Percentiles rank a stretch among this genome's conserved stretches.
These are phyloP conservation scores for Mortierella sp. DNA, from an alignment of 371 early-diverging fungal genomes.

Conservation along the genomic window DNA sequence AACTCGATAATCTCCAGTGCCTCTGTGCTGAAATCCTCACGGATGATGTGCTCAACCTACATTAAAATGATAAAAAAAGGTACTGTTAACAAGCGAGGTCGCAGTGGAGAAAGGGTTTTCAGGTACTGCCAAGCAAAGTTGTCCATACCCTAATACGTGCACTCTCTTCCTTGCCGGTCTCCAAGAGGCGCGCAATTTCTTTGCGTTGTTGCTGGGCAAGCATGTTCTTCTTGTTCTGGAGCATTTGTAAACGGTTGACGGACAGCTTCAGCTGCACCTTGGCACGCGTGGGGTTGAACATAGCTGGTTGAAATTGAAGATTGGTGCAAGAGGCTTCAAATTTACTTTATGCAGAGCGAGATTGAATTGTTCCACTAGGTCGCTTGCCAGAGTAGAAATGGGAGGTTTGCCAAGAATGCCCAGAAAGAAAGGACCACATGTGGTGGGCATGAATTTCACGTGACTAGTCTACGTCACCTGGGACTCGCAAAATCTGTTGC, in stretches of 20 bases:
- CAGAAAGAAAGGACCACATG: not conserved
- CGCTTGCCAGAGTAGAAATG: not conserved
- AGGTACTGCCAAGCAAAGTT: not conserved
- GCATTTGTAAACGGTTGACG: constrained; percentile 86
- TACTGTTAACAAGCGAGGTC: not conserved
- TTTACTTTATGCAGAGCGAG: not conserved
- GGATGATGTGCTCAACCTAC: constrained; percentile 89
- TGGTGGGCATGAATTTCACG: not conserved
- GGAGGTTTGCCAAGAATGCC: too few relatives aligned
- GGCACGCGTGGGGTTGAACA: constrained; percentile 74
- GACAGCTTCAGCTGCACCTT: constrained; percentile 92
- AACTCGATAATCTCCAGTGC: constrained; percentile 93
- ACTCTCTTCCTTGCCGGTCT: constrained; percentile 86
- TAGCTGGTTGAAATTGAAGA: constrained; percentile 7
- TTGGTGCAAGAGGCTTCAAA: not conserved
- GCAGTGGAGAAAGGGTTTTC: too few relatives aligned
- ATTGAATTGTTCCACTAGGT: too few relatives aligned
- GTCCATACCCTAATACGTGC: constrained; percentile 86
- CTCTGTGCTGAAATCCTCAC: constrained; percentile 91
- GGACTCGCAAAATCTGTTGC: not conserved
- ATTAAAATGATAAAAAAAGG: not conserved
- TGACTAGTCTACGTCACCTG: constrained; percentile 20
- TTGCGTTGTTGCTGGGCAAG: constrained; percentile 79
- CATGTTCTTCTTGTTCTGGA: constrained; percentile 89
- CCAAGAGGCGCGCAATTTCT: constrained; percentile 88